Evolutionary conservation across 345 rosid species (phyloP), one percentile per base, ranked within the genome.

Genomic region (Eucalyptus marginata): DNA sequence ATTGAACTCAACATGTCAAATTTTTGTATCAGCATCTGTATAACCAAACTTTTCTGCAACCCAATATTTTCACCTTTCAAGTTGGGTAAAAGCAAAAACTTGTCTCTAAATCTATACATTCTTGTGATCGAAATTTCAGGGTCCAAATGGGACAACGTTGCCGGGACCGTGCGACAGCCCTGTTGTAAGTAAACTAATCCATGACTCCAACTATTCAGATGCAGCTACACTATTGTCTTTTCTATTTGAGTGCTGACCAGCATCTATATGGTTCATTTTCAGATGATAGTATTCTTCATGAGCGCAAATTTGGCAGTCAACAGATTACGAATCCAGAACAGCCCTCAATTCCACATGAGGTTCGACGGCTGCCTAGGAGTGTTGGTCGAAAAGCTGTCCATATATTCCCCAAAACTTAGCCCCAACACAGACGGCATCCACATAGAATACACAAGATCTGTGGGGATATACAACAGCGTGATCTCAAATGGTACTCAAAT

Each of bases 341-440:
- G 99, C 79, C 99, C 99, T 8, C 96, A 95, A 51, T 94, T 98
- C 89, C 99, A 96, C 92, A 93, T 98, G 95, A 98, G 95, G 91
- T 98, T 98, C 33, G 98, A 96, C 36, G 96, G 98, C 40, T 98
- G 99, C 58, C 90, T 96, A 91, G 98, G 98, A 58, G 99, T 96
- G 56, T 4, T 91, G 44, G 94, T 98, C 1, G 91, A 95, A n/a
- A 93, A 93, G 49, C 84, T 98, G 5, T 95, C 94, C 84, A 95
- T 98, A 4, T 94, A 94, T 6, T 94, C 99, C 3, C 99, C 99
- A 10, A 97, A 97, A 90, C 97, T 96, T 3, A 98, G 99, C 93
- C 99, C 99, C 5, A 98, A 96, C 89, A 98, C 99, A 0, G 99
- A 98, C 68, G 99, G 99, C 51, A 96, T 98, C 89, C 99, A 98